Evolutionary conservation across 805 yeast species (phyloP), one percentile per base, ranked within the genome.

Genomic region (Kuraishia floccosa): DNA sequence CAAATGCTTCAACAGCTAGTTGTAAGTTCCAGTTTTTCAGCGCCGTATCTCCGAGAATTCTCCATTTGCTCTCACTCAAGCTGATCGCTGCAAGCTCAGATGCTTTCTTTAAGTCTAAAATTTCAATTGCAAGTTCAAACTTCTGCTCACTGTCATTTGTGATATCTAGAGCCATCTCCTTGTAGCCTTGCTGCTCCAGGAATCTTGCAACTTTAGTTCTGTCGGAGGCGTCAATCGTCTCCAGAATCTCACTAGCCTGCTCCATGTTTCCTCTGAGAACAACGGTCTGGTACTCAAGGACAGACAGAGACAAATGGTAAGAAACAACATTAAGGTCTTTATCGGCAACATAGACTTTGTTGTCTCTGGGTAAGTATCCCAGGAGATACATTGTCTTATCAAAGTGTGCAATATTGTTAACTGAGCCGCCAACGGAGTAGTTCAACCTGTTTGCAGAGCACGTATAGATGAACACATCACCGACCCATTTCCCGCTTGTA

Each of bases 181-280:
- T 67, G 52, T 72, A 80, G 15, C 93, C 96, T 58, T 86, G 94
- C 40, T 87, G 84, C 59, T 93, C 97, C 46, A 91, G 69, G 60
- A 91, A 91, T 49, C 96, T 72, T 5, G 97, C 78, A 44, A 91
- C 75, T 49, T 85, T 85, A 42, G 76, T 65, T 44, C 75, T 59
- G 43, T 83, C 85, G 25, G 72, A 67, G 39, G 70, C 72, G 39
- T 76, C 79, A 39, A 76, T 68, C 31, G 65, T 71, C 15, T 81
- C 72, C 37, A 78, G 55, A 35, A 81, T 60, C 40, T 68, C 70
- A 35, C 72, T 76, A 6, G 93, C 85, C 41, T 75, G 80, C 40
- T 86, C 95, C 43, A 87, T 59, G 50, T 93, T 97, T 30, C 96
- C 96, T 52, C 98, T 78, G 56, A 89, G 67, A 3, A 89, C 95